Percentiles rank a stretch among this genome's conserved stretches.
phyloP scores from a whole-genome alignment of 106 monocot genomes.

The Gastrodia elata region DNA sequence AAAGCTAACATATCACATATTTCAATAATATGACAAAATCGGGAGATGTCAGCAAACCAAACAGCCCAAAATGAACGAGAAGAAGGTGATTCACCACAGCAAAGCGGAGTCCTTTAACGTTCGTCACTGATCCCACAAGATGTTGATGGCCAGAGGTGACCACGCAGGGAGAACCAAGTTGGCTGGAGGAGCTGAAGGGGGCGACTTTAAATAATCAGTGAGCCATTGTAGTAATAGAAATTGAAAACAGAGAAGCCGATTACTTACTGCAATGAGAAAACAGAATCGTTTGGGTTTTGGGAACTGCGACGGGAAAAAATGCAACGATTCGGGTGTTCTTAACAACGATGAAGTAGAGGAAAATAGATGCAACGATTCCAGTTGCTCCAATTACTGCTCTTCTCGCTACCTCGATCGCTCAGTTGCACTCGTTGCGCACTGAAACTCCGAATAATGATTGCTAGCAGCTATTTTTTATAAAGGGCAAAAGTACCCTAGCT shows the following conservation, averaged over 20 bases:
- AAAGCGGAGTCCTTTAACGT: constrained; percentile 18
- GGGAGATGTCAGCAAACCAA: too few relatives aligned
- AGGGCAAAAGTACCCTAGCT: too few relatives aligned
- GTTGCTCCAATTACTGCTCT: neutral
- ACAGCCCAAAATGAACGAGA: neutral
- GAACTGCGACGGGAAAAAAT: neutral
- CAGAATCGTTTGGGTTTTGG: constrained; percentile 12
- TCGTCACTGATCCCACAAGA: constrained; percentile 21
- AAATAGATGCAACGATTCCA: neutral
- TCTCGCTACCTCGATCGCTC: neutral
- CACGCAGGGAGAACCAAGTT: neutral
- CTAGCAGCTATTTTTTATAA: too few relatives aligned
- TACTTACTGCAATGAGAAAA: constrained; percentile 12
- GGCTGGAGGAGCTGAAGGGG: constrained; percentile 10
- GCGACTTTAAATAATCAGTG: neutral
- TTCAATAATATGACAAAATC: too few relatives aligned
- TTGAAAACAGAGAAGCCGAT: neutral
- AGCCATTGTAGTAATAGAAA: neutral
- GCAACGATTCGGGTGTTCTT: neutral
- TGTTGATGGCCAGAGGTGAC: constrained; percentile 12
- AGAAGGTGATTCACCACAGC: constrained; percentile 17
- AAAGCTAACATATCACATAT: too few relatives aligned
- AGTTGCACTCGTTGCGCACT: too few relatives aligned
- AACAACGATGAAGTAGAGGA: neutral
- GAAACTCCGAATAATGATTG: too few relatives aligned